Conservation (phyloP, 306 rosid genomes). For the Nissolia schottii region DNA sequence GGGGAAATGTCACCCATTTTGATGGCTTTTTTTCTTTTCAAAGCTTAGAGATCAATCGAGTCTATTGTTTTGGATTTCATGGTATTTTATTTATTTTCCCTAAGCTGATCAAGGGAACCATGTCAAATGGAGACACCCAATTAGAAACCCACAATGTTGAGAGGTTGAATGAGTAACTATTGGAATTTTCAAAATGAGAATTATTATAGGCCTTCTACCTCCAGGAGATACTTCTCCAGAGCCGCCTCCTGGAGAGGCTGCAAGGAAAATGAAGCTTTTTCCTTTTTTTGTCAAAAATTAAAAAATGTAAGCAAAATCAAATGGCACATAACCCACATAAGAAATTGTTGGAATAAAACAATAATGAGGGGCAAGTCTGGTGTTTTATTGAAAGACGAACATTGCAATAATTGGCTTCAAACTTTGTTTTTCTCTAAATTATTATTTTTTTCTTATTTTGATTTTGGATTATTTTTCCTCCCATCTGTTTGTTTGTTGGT, state of each 20-base stretch:
- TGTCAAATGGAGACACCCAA: background rate
- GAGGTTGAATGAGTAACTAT: background rate
- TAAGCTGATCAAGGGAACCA: background rate
- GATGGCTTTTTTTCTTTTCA: background rate
- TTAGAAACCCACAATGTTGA: background rate
- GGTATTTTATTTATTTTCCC: background rate
- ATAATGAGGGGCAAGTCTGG: background rate
- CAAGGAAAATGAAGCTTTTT: background rate
- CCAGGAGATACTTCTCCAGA: slow-evolving; percentile 39
- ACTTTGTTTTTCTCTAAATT: background rate
- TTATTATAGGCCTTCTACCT: background rate
- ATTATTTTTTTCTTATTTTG: background rate
- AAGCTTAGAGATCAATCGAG: too few relatives aligned
- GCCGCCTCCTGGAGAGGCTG: slow-evolving; percentile 51
- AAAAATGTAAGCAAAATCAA: background rate
- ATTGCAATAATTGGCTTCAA: background rate
- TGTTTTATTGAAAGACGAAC: slow-evolving; percentile 13
- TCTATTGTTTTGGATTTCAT: background rate
- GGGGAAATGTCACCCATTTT: slow-evolving; percentile 62
- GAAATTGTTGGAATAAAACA: slow-evolving; percentile 15
- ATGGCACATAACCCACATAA: background rate
- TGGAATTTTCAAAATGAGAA: background rate
- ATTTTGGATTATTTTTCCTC: background rate
- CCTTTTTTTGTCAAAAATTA: slow-evolving; percentile 1
- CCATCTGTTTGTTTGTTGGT: background rate